A percentile compares a stretch with the other conserved stretches of the same genome.
These are phyloP conservation scores for Hericium rajendrae DNA, from an alignment of 768 basidiomycete species.

Conservation along the genomic window DNA sequence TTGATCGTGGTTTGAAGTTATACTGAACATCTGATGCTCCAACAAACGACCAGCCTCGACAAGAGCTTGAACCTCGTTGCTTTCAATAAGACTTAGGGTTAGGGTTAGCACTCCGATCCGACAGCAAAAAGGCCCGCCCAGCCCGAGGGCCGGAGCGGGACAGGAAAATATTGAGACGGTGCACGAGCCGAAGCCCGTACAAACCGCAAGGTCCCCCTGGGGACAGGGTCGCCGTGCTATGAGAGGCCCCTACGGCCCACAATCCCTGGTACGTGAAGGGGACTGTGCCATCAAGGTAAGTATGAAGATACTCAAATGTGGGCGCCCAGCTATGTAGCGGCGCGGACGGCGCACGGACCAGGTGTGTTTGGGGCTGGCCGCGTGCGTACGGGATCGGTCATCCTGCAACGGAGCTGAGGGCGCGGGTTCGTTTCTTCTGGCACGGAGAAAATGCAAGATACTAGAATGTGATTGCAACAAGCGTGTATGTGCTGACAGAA, in stretches of 20 bases:
- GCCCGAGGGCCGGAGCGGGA: conserved; percentile 45
- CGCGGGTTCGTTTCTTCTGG: background rate
- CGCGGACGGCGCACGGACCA: conserved; percentile 14
- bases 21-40: no score
- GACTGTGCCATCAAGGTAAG: conserved; percentile 21
- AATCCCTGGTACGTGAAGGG: conserved; percentile 19
- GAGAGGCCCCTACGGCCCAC: conserved; percentile 18
- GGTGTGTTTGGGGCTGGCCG: conserved; percentile 8
- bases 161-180: conserved; percentile 76
- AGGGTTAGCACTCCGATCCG: conserved; percentile 24
- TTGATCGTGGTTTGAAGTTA: no score
- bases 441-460: background rate
- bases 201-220: conserved; percentile 17
- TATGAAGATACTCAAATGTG: conserved; percentile 7
- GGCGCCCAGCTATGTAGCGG: conserved; percentile 1
- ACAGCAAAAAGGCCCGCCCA: conserved; percentile 23
- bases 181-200: conserved; percentile 62
- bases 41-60: no score
- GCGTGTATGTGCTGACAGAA: no score
- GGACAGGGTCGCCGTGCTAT: conserved; percentile 22
- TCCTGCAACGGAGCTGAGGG: background rate
- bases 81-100: conserved; percentile 11
- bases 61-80: no score
- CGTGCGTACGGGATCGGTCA: background rate
- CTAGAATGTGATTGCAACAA: no score